phyloP scores from a whole-genome alignment of 164 flowering plant species.

The Tinospora cordifolia region DNA sequence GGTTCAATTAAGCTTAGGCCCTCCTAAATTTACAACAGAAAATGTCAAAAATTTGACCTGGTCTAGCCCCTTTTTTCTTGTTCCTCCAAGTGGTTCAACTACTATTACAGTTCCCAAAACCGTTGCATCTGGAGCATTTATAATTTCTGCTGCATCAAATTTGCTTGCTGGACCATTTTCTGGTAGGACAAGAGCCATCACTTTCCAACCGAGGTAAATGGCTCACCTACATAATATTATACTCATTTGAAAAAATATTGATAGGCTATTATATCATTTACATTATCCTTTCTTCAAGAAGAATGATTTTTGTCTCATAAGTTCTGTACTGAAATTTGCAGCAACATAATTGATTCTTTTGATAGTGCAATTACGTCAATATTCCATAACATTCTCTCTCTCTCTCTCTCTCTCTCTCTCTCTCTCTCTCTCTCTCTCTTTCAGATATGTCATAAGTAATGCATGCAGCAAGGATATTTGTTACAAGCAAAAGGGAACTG shows the following conservation, averaged over 20 bases:
- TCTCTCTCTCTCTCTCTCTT: constrained; percentile 3
- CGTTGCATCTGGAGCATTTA: constrained; percentile 40
- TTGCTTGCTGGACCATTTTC: constrained; percentile 49
- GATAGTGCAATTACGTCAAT: not conserved
- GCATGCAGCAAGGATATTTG: constrained; percentile 69
- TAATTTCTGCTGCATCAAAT: constrained; percentile 66
- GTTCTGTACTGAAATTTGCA: not conserved
- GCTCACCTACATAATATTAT: not conserved
- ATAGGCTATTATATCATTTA: not conserved
- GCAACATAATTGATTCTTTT: not conserved
- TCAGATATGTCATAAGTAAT: constrained; percentile 88
- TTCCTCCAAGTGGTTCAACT: constrained; percentile 73
- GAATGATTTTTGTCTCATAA: not conserved
- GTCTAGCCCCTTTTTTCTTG: constrained; percentile 74
- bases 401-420: not conserved
- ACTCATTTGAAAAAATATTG: not conserved
- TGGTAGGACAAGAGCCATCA: constrained; percentile 64
- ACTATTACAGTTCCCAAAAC: constrained; percentile 64
- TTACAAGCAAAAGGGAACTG: constrained; percentile 89
- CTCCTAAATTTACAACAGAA: constrained; percentile 26
- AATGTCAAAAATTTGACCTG: constrained; percentile 33
- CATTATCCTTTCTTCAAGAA: not conserved
- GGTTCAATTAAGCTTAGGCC: constrained; percentile 43
- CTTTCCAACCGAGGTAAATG: constrained; percentile 79
- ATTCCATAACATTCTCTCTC: not conserved